These are phyloP conservation scores for Talaromyces stipitatus DNA, from an alignment of 495 filamentous ascomycete genomes.

Conservation along the genomic window DNA sequence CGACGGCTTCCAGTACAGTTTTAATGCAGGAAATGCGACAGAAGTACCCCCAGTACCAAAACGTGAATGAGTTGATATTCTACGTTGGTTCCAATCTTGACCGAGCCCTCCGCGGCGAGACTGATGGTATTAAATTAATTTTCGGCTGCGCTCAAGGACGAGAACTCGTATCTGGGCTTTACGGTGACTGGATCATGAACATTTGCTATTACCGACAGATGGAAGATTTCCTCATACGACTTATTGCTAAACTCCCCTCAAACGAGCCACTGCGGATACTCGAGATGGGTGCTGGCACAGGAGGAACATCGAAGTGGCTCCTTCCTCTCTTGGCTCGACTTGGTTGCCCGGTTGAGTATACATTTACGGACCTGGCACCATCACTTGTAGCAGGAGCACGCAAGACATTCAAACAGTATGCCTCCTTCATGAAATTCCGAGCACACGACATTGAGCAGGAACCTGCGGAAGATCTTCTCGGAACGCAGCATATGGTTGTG, in stretches of 20 bases:
- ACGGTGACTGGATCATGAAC: slow-evolving; percentile 35
- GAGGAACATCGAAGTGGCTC: slow-evolving; percentile 31
- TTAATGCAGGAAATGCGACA: no score
- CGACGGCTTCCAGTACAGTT: no score
- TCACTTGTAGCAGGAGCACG: slow-evolving; percentile 32
- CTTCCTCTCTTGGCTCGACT: slow-evolving; percentile 27
- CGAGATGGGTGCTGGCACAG: slow-evolving; percentile 40
- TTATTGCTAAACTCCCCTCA: no score
- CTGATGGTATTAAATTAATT: slow-evolving; percentile 33
- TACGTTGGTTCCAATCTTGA: no score
- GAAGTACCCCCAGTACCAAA: no score
- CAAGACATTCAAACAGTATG: slow-evolving; percentile 28
- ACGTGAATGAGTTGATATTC: no score
- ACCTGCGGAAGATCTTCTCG: slow-evolving; percentile 20
- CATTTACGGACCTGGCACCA: slow-evolving; percentile 37
- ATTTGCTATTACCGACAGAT: slow-evolving; percentile 30
- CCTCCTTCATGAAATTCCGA: slow-evolving; percentile 35
- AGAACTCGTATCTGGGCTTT: slow-evolving; percentile 35
- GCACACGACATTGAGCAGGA: slow-evolving; percentile 38
- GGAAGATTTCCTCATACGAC: slow-evolving; percentile 29
- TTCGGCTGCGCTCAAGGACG: slow-evolving; percentile 39
- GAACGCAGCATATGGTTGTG: slow-evolving; percentile 36
- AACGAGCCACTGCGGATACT: slow-evolving; percentile 25
- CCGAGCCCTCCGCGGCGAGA: slow-evolving; percentile 23
- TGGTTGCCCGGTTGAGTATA: slow-evolving; percentile 36